A percentile compares a stretch with the other conserved stretches of the same genome.
Conservation (phyloP, 192 early-diverging fungal species). For the Allomyces macrogynus region DNA sequence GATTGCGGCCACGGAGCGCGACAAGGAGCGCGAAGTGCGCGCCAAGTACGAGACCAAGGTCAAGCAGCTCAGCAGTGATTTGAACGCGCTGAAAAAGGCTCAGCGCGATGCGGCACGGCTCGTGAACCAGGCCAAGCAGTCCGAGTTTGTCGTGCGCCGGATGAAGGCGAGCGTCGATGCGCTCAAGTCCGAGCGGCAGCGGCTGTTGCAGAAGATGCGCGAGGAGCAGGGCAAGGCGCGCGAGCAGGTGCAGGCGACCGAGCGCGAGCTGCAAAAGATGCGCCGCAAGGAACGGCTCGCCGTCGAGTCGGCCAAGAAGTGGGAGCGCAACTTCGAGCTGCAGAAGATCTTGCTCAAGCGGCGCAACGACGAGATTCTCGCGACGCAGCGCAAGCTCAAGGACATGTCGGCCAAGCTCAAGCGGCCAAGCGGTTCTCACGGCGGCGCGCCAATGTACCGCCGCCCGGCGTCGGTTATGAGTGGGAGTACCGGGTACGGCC, state of each 20-base stretch:
- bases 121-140: constrained; percentile 23
- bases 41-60: constrained; percentile 33
- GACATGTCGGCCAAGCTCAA: constrained; percentile 25
- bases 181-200: constrained; percentile 50
- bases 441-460: no score
- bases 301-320: constrained; percentile 19
- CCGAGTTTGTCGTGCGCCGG: constrained; percentile 36
- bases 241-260: constrained; percentile 31
- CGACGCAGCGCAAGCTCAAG: constrained; percentile 17
- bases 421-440: constrained; percentile 16
- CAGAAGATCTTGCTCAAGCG: constrained; percentile 36
- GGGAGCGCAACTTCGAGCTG: constrained; percentile 27
- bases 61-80: constrained; percentile 28
- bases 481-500: no score
- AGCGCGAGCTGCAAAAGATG: constrained; percentile 33
- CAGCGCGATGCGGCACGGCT: constrained; percentile 26
- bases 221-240: constrained; percentile 37
- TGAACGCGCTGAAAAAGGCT: constrained; percentile 28
- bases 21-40: constrained; percentile 14
- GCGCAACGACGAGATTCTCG: constrained; percentile 28
- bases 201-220: constrained; percentile 52
- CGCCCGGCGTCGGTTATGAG: constrained; percentile 14
- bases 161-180: constrained; percentile 46
- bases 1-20: constrained; percentile 18
- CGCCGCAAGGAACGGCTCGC: constrained; percentile 31